Evolutionary conservation across 371 early-diverging fungal genomes (phyloP).

Genomic region (Rhizomucor pusillus): DNA sequence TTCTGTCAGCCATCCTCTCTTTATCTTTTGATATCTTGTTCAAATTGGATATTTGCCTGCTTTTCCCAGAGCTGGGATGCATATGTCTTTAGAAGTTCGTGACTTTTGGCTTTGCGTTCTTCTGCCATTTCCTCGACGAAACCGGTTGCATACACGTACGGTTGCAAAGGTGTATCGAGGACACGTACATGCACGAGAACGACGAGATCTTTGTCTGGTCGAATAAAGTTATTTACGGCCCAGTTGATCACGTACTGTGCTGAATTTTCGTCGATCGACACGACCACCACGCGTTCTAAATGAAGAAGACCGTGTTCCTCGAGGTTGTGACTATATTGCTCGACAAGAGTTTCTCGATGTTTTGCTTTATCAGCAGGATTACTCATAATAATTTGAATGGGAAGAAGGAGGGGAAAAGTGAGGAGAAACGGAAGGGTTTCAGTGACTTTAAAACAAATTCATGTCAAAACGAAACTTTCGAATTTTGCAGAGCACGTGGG

Average conservation of each 20-base stretch:
- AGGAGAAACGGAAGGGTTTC: no score
- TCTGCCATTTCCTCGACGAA: slow-evolving; percentile 36
- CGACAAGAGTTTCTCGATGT: slow-evolving; percentile 12
- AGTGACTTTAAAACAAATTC: no score
- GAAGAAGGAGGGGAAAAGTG: no score
- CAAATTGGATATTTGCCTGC: slow-evolving; percentile 28
- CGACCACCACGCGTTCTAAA: slow-evolving; percentile 30
- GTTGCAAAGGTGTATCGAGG: slow-evolving; percentile 39
- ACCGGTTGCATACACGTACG: slow-evolving; percentile 35
- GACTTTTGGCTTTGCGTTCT: slow-evolving; percentile 39
- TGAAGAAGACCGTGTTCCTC: slow-evolving; percentile 3
- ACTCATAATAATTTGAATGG: neutral
- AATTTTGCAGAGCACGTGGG: no score
- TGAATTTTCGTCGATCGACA: slow-evolving; percentile 38
- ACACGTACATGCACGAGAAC: slow-evolving; percentile 38
- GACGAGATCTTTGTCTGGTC: slow-evolving; percentile 35
- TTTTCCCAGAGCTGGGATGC: slow-evolving; percentile 28
- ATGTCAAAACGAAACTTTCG: no score
- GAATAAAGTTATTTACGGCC: slow-evolving; percentile 48
- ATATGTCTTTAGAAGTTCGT: slow-evolving; percentile 29
- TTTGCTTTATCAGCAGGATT: neutral
- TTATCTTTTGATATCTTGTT: neutral
- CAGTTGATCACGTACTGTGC: slow-evolving; percentile 42
- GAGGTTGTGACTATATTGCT: slow-evolving; percentile 8
- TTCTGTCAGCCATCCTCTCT: neutral